phyloP scores from a whole-genome alignment of 768 basidiomycete genomes.

The Auricularia sp. region DNA sequence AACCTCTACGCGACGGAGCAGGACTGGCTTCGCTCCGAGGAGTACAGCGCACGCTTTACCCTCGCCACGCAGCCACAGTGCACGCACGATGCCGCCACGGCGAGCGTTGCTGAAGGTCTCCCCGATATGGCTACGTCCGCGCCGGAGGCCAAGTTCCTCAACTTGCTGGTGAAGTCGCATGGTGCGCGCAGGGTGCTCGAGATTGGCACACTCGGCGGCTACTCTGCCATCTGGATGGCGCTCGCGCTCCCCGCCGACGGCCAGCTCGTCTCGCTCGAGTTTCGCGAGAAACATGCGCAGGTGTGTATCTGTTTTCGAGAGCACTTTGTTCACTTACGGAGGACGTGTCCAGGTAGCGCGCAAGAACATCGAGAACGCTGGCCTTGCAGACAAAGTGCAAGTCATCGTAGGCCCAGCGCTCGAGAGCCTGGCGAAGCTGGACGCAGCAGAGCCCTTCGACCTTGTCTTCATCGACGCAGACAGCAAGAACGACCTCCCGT shows the following conservation, averaged over 20 bases:
- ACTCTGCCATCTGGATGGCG: constrained; percentile 22
- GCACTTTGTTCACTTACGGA: background rate
- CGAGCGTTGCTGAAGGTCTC: constrained; percentile 33
- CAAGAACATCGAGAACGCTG: constrained; percentile 46
- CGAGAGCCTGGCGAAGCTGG: constrained; percentile 38
- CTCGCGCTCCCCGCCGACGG: constrained; percentile 21
- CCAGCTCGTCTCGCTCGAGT: constrained; percentile 21
- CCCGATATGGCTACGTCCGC: constrained; percentile 23
- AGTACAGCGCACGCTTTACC: constrained; percentile 43
- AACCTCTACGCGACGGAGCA: constrained; percentile 15
- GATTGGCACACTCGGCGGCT: constrained; percentile 21
- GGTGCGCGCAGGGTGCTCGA: constrained; percentile 15
- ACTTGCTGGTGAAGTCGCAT: constrained; percentile 25
- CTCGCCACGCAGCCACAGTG: constrained; percentile 33
- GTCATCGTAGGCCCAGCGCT: constrained; percentile 43
- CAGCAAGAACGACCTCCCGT: constrained; percentile 43
- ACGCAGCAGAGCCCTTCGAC: constrained; percentile 45
- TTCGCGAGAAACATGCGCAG: constrained; percentile 19
- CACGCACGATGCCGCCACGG: constrained; percentile 32
- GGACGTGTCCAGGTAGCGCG: constrained; percentile 36
- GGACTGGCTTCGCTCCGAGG: constrained; percentile 43
- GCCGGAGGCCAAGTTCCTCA: constrained; percentile 38
- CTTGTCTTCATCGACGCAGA: constrained; percentile 67
- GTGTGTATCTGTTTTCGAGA: constrained; percentile 1
- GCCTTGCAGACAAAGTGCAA: constrained; percentile 36